Evolutionary conservation across 495 filamentous ascomycete species (phyloP).

Genomic region (Trichoderma reesei): DNA sequence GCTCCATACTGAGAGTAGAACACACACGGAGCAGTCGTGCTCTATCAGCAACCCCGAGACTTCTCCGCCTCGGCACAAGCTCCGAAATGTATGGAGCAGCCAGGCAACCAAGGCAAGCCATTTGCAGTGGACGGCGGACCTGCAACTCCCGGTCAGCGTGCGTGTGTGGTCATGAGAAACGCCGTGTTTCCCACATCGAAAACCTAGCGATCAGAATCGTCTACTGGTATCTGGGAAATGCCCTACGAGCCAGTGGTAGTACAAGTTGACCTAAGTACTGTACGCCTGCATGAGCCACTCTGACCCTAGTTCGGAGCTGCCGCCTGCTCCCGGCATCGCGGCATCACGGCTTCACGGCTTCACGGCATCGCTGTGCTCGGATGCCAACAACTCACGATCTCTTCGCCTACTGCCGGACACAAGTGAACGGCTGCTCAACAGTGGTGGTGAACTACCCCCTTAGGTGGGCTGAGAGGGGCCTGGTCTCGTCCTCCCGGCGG

Average conservation of each 20-base stretch:
- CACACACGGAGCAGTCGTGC: too few species aligned
- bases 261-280: too few species aligned
- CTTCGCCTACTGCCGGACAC: neutral
- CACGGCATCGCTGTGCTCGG: too few species aligned
- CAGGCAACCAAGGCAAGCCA: neutral
- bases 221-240: neutral
- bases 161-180: neutral
- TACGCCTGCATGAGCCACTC: neutral
- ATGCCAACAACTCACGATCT: neutral
- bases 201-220: neutral
- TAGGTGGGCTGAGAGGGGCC: too few species aligned
- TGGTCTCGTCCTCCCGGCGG: neutral
- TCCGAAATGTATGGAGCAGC: neutral
- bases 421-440: too few species aligned
- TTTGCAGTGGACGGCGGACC: neutral
- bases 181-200: neutral
- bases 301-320: neutral
- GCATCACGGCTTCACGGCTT: neutral
- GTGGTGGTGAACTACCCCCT: too few species aligned
- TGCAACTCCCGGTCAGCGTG: neutral
- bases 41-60: neutral
- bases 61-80: neutral
- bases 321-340: neutral
- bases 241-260: too few species aligned
- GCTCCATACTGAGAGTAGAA: too few species aligned